Base-by-base conservation (phyloP, 306 rosid genomes). In the Malus fusca region DNA sequence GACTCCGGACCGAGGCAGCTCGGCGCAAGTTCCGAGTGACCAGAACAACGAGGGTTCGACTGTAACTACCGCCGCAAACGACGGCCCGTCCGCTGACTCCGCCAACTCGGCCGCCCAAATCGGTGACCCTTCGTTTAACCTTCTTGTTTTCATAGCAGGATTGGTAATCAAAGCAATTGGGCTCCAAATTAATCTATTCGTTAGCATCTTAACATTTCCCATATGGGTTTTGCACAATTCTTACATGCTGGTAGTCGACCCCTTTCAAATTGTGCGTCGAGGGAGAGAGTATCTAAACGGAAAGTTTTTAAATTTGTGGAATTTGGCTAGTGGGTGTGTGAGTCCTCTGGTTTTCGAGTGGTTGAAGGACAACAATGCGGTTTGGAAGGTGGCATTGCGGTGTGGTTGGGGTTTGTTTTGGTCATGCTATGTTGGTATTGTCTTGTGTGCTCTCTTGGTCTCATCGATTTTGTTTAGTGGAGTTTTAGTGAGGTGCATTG, bases 361-460 rank as follows among this genome's bases (percentile, higher is more conserved):
- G 82, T 76, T 84, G 43, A 78, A 78, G 80, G 90, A 87, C 53
- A 67, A 76, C 59, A 82, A 82, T 3, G 60, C 88, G 66, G 69
- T 87, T 74, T 84, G 88, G 96, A 83, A 86, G 30, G 71, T 81
- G 28, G 89, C 81, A 22, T 78, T 82, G 80, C 82, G 85, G 5
- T 91, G 80, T 22, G 93, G 85, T 43, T 88, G 92, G 96, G 97
- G 98, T 1, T 71, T 91, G 11, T 17, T 93, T 21, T 90, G 87
- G 89, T 82, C 91, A 6, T 68, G 75, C 15, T 94, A 81, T 76
- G 91, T 94, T 63, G 76, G 90, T 76, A 72, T 84, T 63, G 56
- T 87, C 66, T 72, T 90, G 80, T 80, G 77, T 60, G 72, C 87
- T 42, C 77, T 93, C 9, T 48, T 90, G 82, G 77, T 86, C 73